These are phyloP conservation scores for Leptodontidium sp. DNA, from an alignment of 2,329 filamentous ascomycete genomes.

Conservation along the genomic window DNA sequence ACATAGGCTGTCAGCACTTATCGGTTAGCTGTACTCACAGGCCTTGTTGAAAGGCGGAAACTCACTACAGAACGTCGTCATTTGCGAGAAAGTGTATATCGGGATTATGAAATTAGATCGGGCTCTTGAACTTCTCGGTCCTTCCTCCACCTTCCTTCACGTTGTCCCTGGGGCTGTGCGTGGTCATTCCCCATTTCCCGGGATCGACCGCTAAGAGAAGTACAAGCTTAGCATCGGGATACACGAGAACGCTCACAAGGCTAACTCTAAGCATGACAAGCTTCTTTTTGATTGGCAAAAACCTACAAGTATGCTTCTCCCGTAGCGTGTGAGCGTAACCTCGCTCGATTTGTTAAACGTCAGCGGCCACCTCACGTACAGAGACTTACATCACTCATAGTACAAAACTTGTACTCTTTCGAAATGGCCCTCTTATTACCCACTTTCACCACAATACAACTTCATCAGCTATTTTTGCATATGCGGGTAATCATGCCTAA, in stretches of 20 bases:
- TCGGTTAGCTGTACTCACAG: no score
- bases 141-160: background rate
- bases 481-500: no score
- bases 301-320: background rate
- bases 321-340: constrained; percentile 1
- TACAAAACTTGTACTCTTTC: background rate
- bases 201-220: no score
- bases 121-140: background rate
- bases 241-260: no score
- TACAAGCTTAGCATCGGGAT: no score
- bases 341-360: background rate
- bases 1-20: no score
- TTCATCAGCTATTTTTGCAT: background rate
- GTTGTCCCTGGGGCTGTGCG: background rate
- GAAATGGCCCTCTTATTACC: background rate
- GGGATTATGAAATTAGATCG: background rate
- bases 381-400: background rate
- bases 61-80: no score
- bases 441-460: background rate
- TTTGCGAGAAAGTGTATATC: no score
- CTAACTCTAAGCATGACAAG: no score
- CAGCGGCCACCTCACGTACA: background rate
- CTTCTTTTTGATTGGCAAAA: no score
- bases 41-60: no score
- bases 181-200: no score